Evolutionary conservation across 768 basidiomycete species (phyloP).

Genomic region (Trametes gibbosa): DNA sequence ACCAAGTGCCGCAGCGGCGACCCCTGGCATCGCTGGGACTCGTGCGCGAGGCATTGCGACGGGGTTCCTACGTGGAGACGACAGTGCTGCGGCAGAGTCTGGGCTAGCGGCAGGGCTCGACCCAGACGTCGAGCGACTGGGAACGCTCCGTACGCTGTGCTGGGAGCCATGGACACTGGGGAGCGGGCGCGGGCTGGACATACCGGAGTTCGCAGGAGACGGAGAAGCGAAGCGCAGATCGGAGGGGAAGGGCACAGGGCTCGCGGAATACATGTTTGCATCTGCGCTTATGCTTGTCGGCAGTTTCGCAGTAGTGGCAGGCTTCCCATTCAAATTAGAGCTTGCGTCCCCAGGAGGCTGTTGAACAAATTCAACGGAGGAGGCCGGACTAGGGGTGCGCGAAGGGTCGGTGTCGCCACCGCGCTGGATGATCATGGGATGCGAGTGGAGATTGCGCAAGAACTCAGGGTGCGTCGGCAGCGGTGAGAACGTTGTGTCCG

Average conservation of each 20-base stretch:
- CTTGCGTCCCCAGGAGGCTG: not conserved
- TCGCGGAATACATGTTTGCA: not conserved
- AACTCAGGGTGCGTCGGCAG: constrained; percentile 18
- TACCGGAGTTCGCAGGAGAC: constrained; percentile 1
- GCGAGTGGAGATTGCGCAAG: constrained; percentile 12
- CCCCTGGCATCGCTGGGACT: not conserved
- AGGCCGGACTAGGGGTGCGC: constrained; percentile 14
- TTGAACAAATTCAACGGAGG: constrained; percentile 14
- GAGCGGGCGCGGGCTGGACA: constrained; percentile 13
- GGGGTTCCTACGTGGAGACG: constrained; percentile 3
- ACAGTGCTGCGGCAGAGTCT: constrained; percentile 13
- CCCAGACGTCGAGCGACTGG: not conserved
- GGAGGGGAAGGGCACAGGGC: constrained; percentile 13
- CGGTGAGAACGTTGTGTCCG: constrained; percentile 9
- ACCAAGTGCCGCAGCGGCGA: not conserved
- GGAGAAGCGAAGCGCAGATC: constrained; percentile 6
- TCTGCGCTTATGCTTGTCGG: not conserved
- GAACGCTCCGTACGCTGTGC: constrained; percentile 9
- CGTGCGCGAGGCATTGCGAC: constrained; percentile 8
- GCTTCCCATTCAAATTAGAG: not conserved
- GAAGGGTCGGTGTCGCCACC: not conserved
- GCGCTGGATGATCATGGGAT: constrained; percentile 16
- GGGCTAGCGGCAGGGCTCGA: constrained; percentile 7
- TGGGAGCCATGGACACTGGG: constrained; percentile 9
- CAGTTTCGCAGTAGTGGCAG: too few species aligned